Evolutionary conservation across 257 asterid species (phyloP), one percentile per base, ranked within the genome.

Genomic region (Solanum acaule): DNA sequence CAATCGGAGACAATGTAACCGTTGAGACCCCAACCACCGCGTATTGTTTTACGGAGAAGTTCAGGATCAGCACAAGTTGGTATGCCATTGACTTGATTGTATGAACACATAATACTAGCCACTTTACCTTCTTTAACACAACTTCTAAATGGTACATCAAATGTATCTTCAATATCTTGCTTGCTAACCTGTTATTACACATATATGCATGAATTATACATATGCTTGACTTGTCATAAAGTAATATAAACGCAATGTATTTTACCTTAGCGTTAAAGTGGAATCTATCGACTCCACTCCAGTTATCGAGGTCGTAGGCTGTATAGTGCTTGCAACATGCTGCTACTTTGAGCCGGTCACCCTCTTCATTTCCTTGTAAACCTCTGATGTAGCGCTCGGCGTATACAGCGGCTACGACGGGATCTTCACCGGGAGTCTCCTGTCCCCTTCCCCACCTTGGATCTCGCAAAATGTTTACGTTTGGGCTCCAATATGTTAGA

Each of bases 371-470:
- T 14, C 96, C 98, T 90, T 96, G 99, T 63, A 96, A 86, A 3
- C 99, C 99, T 13, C 91, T 88, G 0, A 96, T 97, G 9, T 93
- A 96, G 78, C 95, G 93, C 23, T 95, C 95, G 1, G 98, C 98
- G 67, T 96, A 96, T 25, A 71, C 79, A 37, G 92, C 98, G 88
- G 98, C 95, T 1, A 96, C 85, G 35, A 94, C 29, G 6, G 99
- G 99, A 63, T 40, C 46, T 1, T 40, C 46, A 10, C 46, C 46
- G 14, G 46, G 46, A 40, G 46, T 40, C 46, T 40, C 46, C 46
- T 96, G 99, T 20, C 98, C 98, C 38, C 99, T 91, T 40, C 99
- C 99, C 99, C 99, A 96, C 91, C 99, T 88, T 4, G 99, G 99
- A 85, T 96, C 99, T 12, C 99, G 93, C 70, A 95, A 90, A 67